phyloP scores from a whole-genome alignment of 2,329 filamentous ascomycete species.

The Claviceps cyperi region DNA sequence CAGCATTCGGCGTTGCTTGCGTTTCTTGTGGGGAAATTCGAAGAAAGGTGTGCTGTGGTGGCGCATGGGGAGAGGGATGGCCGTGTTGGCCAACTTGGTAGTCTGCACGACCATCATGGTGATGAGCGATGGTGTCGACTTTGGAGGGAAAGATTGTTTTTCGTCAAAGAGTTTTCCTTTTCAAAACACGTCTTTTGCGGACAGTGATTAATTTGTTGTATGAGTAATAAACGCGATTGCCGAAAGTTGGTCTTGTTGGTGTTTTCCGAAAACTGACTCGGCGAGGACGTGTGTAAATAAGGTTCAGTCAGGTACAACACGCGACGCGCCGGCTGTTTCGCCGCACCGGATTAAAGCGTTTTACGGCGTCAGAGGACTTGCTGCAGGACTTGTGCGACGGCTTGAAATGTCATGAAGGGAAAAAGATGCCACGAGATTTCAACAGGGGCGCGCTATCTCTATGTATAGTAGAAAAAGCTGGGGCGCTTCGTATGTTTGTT shows the following conservation, averaged over 20 bases:
- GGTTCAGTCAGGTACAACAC: background rate
- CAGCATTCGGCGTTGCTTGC: slow-evolving; percentile 10
- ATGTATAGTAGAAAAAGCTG: no score
- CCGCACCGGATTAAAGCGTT: background rate
- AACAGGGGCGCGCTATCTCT: background rate
- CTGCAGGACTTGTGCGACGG: no score
- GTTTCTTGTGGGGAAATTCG: slow-evolving; percentile 11
- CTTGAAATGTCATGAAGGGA: no score
- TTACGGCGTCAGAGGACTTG: no score
- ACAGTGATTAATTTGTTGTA: no score
- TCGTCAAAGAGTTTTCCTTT: background rate
- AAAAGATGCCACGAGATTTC: background rate
- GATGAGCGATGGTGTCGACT: background rate
- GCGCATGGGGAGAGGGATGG: slow-evolving; percentile 5
- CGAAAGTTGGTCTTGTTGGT: no score
- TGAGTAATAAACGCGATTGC: no score
- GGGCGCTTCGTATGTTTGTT: no score
- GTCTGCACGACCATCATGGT: slow-evolving; percentile 4
- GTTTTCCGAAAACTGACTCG: no score
- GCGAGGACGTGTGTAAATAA: no score
- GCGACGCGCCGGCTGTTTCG: background rate
- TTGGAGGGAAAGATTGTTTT: background rate
- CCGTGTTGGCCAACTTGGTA: slow-evolving; percentile 4
- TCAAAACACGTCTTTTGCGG: no score
- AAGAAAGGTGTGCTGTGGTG: slow-evolving; percentile 9